Conservation (phyloP, 108 stramenopile species). For the Fragilaria crotonensis region DNA sequence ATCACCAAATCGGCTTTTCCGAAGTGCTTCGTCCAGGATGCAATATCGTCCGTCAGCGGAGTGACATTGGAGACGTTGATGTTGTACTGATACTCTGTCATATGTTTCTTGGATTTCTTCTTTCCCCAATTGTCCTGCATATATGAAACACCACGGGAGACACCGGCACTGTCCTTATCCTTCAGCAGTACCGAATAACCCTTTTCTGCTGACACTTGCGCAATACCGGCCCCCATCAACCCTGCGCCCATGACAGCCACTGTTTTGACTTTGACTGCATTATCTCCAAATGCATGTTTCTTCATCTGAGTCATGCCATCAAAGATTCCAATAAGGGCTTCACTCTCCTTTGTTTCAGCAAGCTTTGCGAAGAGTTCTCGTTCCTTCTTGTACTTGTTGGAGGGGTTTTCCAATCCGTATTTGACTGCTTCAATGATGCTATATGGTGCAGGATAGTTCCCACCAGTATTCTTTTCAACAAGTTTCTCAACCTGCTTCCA, state of each 20-base stretch:
- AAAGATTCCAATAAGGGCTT: slow-evolving; percentile 93
- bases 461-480: slow-evolving; percentile 91
- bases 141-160: slow-evolving; percentile 81
- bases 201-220: slow-evolving; percentile 96
- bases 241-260: slow-evolving; percentile 98
- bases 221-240: slow-evolving; percentile 99
- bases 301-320: slow-evolving; percentile 94
- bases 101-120: slow-evolving; percentile 85
- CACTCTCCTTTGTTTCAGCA: slow-evolving; percentile 92
- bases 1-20: slow-evolving; percentile 89
- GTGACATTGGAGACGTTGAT: slow-evolving; percentile 76
- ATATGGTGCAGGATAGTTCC: slow-evolving; percentile 93
- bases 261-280: slow-evolving; percentile 66
- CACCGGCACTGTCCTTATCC: slow-evolving; percentile 84
- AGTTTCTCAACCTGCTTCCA: slow-evolving; percentile 90
- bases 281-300: slow-evolving; percentile 85
- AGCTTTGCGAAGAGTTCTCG: slow-evolving; percentile 93
- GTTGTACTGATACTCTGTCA: slow-evolving; percentile 92
- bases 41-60: slow-evolving; percentile 81
- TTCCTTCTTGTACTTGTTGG: slow-evolving; percentile 80
- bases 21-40: slow-evolving; percentile 80
- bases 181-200: slow-evolving; percentile 91
- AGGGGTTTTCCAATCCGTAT: slow-evolving; percentile 75
- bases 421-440: slow-evolving; percentile 93
- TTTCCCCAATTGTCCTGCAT: slow-evolving; percentile 91